These are phyloP conservation scores for Phialophora expanda DNA, from an alignment of 2,329 filamentous ascomycete species.

Conservation along the genomic window DNA sequence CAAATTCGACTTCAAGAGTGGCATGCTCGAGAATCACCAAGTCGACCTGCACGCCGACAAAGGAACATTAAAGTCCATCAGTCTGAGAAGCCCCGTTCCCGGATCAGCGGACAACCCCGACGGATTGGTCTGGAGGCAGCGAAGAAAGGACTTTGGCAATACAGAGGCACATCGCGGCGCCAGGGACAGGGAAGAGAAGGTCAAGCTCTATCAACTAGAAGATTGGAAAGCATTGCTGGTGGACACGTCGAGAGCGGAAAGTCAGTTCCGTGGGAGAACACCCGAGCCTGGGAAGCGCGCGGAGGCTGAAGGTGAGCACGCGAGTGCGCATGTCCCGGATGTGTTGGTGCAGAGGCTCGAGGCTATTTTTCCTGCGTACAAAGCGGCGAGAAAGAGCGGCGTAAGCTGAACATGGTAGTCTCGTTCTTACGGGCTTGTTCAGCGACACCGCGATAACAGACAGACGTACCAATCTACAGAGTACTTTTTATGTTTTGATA, in stretches of 20 bases:
- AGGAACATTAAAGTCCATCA: slow-evolving; percentile 26
- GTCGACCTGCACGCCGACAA: slow-evolving; percentile 32
- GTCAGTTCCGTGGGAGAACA: background rate
- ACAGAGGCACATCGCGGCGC: background rate
- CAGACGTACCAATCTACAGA: background rate
- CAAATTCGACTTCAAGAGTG: slow-evolving; percentile 34
- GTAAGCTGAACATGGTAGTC: background rate
- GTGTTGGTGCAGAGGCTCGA: slow-evolving; percentile 18
- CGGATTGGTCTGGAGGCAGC: slow-evolving; percentile 7
- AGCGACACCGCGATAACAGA: background rate
- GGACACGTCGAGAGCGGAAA: background rate
- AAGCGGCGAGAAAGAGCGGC: background rate
- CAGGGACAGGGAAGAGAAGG: background rate
- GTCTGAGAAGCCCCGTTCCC: slow-evolving; percentile 1
- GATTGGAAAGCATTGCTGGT: background rate
- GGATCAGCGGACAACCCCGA: background rate
- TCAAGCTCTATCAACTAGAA: background rate
- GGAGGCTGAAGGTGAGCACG: background rate
- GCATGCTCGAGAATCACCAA: slow-evolving; percentile 25
- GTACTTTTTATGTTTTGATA: too few species aligned
- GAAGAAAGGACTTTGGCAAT: background rate
- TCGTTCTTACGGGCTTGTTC: background rate
- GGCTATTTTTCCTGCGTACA: slow-evolving; percentile 22
- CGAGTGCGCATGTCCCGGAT: slow-evolving; percentile 5
- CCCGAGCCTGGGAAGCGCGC: background rate